These are phyloP conservation scores for Agastache rugosa DNA, from an alignment of 257 asterid species.

Conservation along the genomic window DNA sequence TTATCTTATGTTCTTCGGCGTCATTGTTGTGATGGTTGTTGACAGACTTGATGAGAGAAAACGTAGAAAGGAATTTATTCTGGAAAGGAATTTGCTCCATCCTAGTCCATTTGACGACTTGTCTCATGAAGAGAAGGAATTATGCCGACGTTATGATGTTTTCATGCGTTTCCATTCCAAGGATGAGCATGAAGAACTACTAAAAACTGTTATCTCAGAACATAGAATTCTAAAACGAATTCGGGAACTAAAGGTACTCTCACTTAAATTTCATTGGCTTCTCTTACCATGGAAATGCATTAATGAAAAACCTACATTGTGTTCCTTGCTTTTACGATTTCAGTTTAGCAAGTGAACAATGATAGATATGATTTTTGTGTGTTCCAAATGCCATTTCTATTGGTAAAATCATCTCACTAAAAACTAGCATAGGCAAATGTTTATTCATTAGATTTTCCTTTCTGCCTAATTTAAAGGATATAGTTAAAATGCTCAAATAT, in stretches of 20 bases:
- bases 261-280: constrained; percentile 1
- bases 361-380: background rate
- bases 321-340: background rate
- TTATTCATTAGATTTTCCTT: too few relatives aligned
- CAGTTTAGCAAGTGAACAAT: background rate
- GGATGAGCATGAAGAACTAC: constrained; percentile 72
- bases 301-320: background rate
- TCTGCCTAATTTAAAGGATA: too few relatives aligned
- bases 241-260: constrained; percentile 68
- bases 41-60: constrained; percentile 89
- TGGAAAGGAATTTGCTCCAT: constrained; percentile 70
- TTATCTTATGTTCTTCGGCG: background rate
- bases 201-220: constrained; percentile 59
- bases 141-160: constrained; percentile 65
- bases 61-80: constrained; percentile 78
- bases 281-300: constrained; percentile 19
- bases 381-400: background rate
- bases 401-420: too few relatives aligned
- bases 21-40: constrained; percentile 28
- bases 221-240: constrained; percentile 67
- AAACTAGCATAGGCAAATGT: too few relatives aligned
- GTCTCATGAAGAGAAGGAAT: constrained; percentile 67
- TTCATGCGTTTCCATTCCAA: constrained; percentile 83
- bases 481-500: too few relatives aligned
- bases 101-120: constrained; percentile 62